Base-by-base conservation (phyloP, 1,284 basidiomycete genomes). In the Irpex rosettiformis region DNA sequence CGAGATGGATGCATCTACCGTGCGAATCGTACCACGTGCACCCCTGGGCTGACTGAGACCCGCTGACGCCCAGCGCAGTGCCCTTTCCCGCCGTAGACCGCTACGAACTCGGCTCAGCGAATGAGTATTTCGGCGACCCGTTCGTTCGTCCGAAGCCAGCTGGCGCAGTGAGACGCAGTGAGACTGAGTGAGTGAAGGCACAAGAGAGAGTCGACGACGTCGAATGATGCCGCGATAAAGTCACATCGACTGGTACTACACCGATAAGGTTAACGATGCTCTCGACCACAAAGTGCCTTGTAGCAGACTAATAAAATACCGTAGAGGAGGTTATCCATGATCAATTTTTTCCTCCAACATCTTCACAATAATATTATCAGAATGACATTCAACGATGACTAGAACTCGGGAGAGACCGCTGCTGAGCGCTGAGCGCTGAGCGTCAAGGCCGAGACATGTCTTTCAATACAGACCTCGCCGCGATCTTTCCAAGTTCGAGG, bases 11-110 rank as follows among this genome's bases (percentile, higher is more conserved):
- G 48, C 13, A 27, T 18, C 57, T 29, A 42, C 53, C 43, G 57
- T 58, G 57, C 52, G 57, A 54, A 48, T 33, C 48, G 48, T 51
- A 16, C 48, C 48, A 51, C 48, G 48, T 51, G 48, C 48, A 22
- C 43, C 27, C 18, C 25, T n/a, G n/a, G 25, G 27, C 48, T 51
- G 48, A 51, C 48, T 27, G 48, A 51, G 48, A 28, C 48, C 16
- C 22, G 48, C 48, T 51, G 48, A 51, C 48, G 48, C 48, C 27
- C 27, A 51, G 16, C 13, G 48, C 7, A 11, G 3, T 8, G 24
- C 22, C 27, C 16, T 25, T 27, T n/a, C n/a, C n/a, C 25, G 43
- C 13, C 43, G 13, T 8, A n/a, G 43, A 45, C 43, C 43, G 43
- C 8, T 18, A 45, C 8, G n/a, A n/a, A n/a, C n/a, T n/a, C n/a